Evolutionary conservation across 768 basidiomycete genomes (phyloP).

Genomic region (Hypholoma sublateritium): DNA sequence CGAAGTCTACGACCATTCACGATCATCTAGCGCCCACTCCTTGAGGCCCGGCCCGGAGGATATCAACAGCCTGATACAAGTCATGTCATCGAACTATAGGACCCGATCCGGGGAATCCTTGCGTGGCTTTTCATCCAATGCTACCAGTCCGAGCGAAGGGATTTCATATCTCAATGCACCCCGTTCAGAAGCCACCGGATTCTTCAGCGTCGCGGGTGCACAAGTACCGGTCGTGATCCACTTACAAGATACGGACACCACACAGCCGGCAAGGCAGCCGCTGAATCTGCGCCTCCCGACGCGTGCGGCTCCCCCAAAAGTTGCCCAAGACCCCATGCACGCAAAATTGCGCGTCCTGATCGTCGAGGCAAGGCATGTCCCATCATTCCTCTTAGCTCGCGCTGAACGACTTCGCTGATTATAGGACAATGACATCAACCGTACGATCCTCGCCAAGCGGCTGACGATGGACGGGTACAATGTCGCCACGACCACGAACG

Average conservation of each 20-base stretch:
- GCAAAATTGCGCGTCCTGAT: constrained; percentile 50
- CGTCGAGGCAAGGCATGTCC: constrained; percentile 53
- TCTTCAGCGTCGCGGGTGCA: not conserved
- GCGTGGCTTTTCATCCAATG: not conserved
- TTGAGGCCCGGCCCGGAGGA: constrained; percentile 25
- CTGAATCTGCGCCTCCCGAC: not conserved
- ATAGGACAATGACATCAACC: constrained; percentile 78
- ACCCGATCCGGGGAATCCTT: constrained; percentile 1
- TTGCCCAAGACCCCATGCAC: constrained; percentile 7
- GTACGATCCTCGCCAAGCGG: constrained; percentile 66
- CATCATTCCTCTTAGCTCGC: not conserved
- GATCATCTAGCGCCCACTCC: constrained; percentile 21
- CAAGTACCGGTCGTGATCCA: not conserved
- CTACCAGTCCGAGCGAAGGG: not conserved
- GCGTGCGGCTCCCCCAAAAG: not conserved
- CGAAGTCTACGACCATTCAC: constrained; percentile 17
- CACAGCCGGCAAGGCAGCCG: not conserved
- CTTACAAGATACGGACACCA: not conserved
- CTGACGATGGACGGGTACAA: constrained; percentile 64
- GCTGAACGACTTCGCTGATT: too few species aligned
- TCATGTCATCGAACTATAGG: constrained; percentile 40
- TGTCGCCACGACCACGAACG: constrained; percentile 68
- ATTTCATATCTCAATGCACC: not conserved
- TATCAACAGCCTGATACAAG: constrained; percentile 50
- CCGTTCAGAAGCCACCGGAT: not conserved